Conservation (phyloP, 2,329 filamentous ascomycete genomes). For the Aureobasidium sp. region DNA sequence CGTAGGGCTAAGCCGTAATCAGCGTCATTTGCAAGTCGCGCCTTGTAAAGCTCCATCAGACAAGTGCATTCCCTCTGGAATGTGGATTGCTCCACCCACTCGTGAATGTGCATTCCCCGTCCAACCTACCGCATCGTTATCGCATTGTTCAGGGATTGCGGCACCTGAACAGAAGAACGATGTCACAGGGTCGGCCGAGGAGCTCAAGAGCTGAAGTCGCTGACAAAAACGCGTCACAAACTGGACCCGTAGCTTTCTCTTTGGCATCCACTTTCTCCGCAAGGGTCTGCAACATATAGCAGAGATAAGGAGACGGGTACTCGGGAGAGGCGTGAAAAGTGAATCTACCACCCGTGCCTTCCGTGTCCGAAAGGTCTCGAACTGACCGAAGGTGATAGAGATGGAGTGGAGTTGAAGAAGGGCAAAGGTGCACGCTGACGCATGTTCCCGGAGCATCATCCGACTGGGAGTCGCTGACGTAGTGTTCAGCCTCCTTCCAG, state of each 20-base stretch:
- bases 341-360: background rate
- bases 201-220: background rate
- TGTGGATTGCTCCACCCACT: background rate
- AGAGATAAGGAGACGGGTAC: background rate
- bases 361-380: background rate
- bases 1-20: too few relatives aligned
- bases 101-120: background rate
- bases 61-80: background rate
- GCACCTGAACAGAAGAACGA: background rate
- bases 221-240: background rate
- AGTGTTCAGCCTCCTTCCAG: background rate
- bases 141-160: background rate
- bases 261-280: background rate
- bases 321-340: background rate
- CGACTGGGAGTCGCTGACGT: background rate
- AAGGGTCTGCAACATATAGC: background rate
- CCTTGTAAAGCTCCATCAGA: too few relatives aligned
- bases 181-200: background rate
- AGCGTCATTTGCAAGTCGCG: background rate
- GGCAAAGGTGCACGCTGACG: background rate
- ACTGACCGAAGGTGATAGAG: background rate
- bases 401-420: background rate
- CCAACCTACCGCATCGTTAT: background rate
- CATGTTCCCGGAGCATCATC: background rate
- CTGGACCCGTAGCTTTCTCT: slow-evolving; percentile 1